Base-by-base conservation (phyloP, 139 green algal species). In the Haematococcus lacustris region DNA sequence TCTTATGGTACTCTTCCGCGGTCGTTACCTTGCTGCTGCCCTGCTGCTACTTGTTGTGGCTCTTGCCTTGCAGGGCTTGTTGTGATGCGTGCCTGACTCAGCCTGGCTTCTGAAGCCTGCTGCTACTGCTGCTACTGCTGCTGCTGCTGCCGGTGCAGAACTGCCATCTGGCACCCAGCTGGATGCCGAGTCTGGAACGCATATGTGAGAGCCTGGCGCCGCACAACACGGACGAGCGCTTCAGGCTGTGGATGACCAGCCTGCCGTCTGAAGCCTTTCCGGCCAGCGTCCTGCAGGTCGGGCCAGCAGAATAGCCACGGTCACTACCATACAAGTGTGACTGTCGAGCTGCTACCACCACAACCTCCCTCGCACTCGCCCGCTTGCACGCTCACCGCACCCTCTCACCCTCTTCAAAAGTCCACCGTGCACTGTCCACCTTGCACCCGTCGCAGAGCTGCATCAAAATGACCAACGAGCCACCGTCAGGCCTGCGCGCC, bases 151-250 rank as follows among this genome's bases (percentile, higher is more conserved):
- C 21, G 47, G 47, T 57, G 21, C 81, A 80, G 79, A 94, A 94
- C 82, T 93, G 89, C 82, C 89, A 94, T 75, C 83, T 94, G 53
- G 90, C 87, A 1, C 70, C 75, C 21, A 80, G 47, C 69, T 94
- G 88, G 88, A 92, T 94, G 89, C 81, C 88, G 17, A 71, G 62
- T 34, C 79, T 93, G 68, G 88, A 93, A 73, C 67, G 68, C 23
- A 84, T 88, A 9, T 77, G 80, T 62, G 87, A 92, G 82, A 76
- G 41, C 41, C 90, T 90, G 3, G 67, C 67, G 6, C 32, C 41
- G 39, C 66, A 86, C 68, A 79, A 81, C 72, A 88, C 83, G 57
- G 73, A 90, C 76, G 39, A 71, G 3, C 63, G 70, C 25, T 89
- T 86, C 76, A 80, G 76, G 61, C 70, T 88, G 63, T 88, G 83